These are phyloP conservation scores for Alternaria gansuensis DNA, from an alignment of 2,329 filamentous ascomycete species.

Conservation along the genomic window DNA sequence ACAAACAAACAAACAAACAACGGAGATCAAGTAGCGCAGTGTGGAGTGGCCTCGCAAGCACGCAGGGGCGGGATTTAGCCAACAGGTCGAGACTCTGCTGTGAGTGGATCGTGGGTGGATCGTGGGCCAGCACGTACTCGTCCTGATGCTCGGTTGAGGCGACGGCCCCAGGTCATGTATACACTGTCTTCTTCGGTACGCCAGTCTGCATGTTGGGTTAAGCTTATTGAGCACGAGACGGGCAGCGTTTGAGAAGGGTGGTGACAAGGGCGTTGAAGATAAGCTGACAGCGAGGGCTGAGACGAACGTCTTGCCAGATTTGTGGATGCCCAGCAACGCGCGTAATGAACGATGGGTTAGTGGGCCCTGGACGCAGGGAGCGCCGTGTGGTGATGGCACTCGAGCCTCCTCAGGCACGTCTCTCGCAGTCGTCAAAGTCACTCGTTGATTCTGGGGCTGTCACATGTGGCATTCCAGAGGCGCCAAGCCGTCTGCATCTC, in stretches of 20 bases:
- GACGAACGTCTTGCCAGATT: conserved; percentile 21
- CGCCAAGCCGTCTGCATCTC: conserved; percentile 8
- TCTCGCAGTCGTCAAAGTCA: conserved; percentile 34
- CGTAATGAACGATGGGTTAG: conserved; percentile 15
- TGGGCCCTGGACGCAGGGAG: conserved; percentile 12
- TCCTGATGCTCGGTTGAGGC: conserved; percentile 10
- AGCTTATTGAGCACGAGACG: conserved; percentile 17
- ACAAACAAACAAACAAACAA: conserved; percentile 8
- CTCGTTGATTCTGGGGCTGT: conserved; percentile 32
- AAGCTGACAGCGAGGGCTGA: conserved; percentile 17
- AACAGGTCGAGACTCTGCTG: conserved; percentile 19
- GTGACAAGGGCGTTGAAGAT: conserved; percentile 11
- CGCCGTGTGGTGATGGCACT: conserved; percentile 15
- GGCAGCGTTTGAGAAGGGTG: conserved; percentile 7
- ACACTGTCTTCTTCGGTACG: background rate
- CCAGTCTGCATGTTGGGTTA: conserved; percentile 12
- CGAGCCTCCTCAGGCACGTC: conserved; percentile 15
- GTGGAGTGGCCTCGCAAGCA: conserved; percentile 4
- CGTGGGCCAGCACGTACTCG: conserved; percentile 20
- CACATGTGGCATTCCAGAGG: conserved; percentile 24
- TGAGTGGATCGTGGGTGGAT: conserved; percentile 13
- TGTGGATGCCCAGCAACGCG: conserved; percentile 21
- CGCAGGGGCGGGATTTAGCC: conserved; percentile 21
- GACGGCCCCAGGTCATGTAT: conserved; percentile 22
- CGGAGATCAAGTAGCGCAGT: conserved; percentile 10